Base-by-base conservation (phyloP, 805 yeast species). In the Zygoascus tannicola region DNA sequence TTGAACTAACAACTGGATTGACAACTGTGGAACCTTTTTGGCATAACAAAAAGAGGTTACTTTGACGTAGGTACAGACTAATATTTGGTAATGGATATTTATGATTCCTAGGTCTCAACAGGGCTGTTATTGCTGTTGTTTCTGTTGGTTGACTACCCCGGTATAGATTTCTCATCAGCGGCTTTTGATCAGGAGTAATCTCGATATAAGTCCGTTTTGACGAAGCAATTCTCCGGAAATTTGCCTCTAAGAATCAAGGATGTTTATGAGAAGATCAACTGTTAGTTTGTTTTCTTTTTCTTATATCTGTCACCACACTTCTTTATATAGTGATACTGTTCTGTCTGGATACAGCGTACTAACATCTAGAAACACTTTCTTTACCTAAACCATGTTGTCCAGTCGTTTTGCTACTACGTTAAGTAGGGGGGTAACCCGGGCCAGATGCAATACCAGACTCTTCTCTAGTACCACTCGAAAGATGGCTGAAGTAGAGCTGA, bases 401-500 rank as follows among this genome's bases (percentile, higher is more conserved):
- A 21, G 22, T 35, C 38, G 38, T 16, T 19, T 21, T 18, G 23
- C 23, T 20, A 19, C 38, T 20, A 35, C 26, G n/a, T n/a, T 16
- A 10, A 21, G 22, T 16, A 16, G 16, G 14, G 21, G 38, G 4
- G 16, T 19, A 5, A 19, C 21, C 14, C 18, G n/a, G n/a, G 18
- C 26, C 21, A 20, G 23, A 8, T 8, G 16, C 22, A 14, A 19
- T 16, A 14, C 21, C 15, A 23, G 58, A 37, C 40, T 41, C 22
- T 68, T 75, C 56, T 52, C 70, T 35, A 47, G 60, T 36, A 50
- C 70, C 41, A 35, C 59, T 28, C 50, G 55, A 18, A 56, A 62
- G 18, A 52, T 63, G 43, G 77, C 78, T 38, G 85, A 80, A 44
- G 84, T 80, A 41, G 68, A 66, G 45, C 63, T 73, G 45, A 72